Evolutionary conservation across 2,329 filamentous ascomycete species (phyloP).

Genomic region (Monilinia aucupariae): DNA sequence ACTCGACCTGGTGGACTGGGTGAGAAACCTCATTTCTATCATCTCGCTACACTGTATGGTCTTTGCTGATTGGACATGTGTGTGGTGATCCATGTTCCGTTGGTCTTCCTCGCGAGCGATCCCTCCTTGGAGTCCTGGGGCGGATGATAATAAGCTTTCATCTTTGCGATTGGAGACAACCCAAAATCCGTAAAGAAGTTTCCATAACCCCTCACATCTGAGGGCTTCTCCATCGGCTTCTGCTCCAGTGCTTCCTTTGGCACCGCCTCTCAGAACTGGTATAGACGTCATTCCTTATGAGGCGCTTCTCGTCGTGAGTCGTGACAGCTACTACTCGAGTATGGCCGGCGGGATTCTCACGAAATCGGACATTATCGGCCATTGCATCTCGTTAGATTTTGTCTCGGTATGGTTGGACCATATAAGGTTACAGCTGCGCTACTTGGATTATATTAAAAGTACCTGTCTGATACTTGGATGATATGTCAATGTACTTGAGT

Average conservation of each 20-base stretch:
- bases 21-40: conserved; percentile 42
- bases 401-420: not conserved
- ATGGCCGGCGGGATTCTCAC: not conserved
- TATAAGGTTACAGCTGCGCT: not conserved
- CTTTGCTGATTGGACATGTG: conserved; percentile 38
- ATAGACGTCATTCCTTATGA: not conserved
- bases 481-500: no score
- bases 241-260: conserved; percentile 2
- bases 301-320: not conserved
- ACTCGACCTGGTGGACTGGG: conserved; percentile 44
- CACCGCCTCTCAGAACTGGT: not conserved
- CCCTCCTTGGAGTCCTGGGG: not conserved
- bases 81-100: not conserved
- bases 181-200: not conserved
- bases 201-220: not conserved
- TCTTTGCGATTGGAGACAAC: not conserved
- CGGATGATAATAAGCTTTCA: not conserved
- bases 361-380: conserved; percentile 1
- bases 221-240: not conserved
- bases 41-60: conserved; percentile 33
- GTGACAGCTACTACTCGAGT: not conserved
- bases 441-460: not conserved
- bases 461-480: no score
- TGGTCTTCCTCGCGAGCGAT: not conserved
- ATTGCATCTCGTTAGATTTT: not conserved